phyloP scores from a whole-genome alignment of 1,284 basidiomycete species.

The Ganoderma lingzhi region DNA sequence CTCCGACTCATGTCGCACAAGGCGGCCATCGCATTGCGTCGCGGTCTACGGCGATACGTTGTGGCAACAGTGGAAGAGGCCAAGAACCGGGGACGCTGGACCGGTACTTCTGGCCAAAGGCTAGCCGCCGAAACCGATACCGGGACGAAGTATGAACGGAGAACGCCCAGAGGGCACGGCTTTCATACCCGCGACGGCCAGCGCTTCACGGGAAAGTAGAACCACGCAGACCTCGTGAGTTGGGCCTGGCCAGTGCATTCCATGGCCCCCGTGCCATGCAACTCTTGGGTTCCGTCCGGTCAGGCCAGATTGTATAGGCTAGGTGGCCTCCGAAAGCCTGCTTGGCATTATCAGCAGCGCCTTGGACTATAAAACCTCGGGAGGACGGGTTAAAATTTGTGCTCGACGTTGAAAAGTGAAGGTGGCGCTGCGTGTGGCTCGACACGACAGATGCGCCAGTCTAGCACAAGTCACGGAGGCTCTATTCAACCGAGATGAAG shows the following conservation, averaged over 20 bases:
- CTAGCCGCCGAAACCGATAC: neutral
- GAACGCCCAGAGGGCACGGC: neutral
- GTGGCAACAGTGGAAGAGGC: no score
- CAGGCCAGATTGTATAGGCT: neutral
- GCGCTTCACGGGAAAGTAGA: neutral
- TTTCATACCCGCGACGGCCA: neutral
- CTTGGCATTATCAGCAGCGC: neutral
- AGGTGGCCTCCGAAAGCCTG: neutral
- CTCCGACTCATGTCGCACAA: neutral
- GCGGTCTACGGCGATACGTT: no score
- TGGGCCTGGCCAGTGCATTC: neutral
- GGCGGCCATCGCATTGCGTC: neutral
- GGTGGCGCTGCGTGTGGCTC: neutral
- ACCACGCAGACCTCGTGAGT: neutral
- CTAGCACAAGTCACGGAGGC: neutral
- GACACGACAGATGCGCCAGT: neutral
- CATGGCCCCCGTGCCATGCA: neutral
- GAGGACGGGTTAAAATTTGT: neutral
- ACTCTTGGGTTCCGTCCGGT: neutral
- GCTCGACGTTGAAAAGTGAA: neutral
- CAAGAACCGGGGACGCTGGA: neutral
- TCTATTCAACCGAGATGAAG: neutral
- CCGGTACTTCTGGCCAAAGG: neutral
- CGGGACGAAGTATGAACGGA: neutral
- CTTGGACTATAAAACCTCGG: neutral